Conservation (phyloP, 176 grass and related monocot species). For the Poa annua region DNA sequence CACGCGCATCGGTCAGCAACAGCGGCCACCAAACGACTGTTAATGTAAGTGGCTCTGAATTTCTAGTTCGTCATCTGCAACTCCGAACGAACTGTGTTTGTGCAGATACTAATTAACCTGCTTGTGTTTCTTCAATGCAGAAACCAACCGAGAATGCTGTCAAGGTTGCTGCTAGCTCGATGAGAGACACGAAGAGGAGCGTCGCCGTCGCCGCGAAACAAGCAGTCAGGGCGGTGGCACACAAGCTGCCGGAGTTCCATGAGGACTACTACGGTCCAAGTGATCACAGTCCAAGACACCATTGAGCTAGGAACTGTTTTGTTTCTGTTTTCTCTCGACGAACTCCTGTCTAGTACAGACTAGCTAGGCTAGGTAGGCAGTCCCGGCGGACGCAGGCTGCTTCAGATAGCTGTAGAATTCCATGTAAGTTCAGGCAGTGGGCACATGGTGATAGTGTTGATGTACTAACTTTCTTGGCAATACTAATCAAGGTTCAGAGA, state of each 20-base stretch:
- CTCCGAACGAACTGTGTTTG: not conserved
- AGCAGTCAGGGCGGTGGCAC: constrained; percentile 33
- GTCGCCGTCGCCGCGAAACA: not conserved
- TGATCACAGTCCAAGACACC: constrained; percentile 70
- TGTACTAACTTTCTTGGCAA: constrained; percentile 3
- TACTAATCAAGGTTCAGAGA: not conserved
- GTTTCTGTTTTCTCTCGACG: not conserved
- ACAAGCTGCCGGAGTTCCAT: constrained; percentile 62
- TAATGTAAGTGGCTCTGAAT: constrained; percentile 39
- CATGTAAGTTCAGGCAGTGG: constrained; percentile 23
- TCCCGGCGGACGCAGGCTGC: constrained; percentile 8
- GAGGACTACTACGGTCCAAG: constrained; percentile 80
- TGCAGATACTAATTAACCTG: constrained; percentile 27
- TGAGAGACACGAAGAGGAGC: constrained; percentile 37
- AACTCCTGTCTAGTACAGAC: constrained; percentile 16
- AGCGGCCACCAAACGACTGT: not conserved
- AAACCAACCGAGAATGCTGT: constrained; percentile 25
- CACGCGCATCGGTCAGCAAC: not conserved
- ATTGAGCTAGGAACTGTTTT: constrained; percentile 35
- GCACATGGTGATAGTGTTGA: constrained; percentile 6
- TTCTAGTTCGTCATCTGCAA: not conserved
- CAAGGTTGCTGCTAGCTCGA: not conserved
- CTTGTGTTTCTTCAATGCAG: constrained; percentile 35
- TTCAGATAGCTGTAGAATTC: not conserved
- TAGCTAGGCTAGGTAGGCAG: constrained; percentile 17